These are phyloP conservation scores for Plasmodium adleri DNA, from an alignment of 169 alveolate genomes.

Conservation along the genomic window DNA sequence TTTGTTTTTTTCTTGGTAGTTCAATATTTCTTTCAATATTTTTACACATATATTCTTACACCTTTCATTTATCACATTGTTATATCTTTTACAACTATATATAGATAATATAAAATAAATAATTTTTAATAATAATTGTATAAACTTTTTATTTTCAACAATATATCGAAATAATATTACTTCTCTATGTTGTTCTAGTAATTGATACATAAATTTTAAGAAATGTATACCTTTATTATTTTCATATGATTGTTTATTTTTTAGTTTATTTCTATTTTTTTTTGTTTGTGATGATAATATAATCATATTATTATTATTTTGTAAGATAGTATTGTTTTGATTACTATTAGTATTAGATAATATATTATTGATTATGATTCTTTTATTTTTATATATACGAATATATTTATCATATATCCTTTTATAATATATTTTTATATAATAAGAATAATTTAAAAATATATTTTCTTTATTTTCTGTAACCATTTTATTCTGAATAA, in stretches of 20 bases:
- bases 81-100: background rate
- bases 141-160: background rate
- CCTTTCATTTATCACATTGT: slow-evolving; percentile 2
- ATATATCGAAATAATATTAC: background rate
- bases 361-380: background rate
- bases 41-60: background rate
- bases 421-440: slow-evolving; percentile 8
- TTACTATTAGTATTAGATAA: background rate
- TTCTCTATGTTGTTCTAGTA: background rate
- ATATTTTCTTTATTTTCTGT: background rate
- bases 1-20: background rate
- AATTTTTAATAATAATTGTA: slow-evolving; percentile 1
- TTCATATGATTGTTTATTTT: background rate
- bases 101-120: slow-evolving; percentile 26
- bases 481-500: background rate
- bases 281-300: background rate
- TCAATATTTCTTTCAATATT: background rate
- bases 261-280: slow-evolving; percentile 1
- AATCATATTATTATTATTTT: background rate
- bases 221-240: slow-evolving; percentile 28
- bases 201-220: slow-evolving; percentile 1
- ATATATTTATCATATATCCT: background rate
- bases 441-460: background rate
- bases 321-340: no score
- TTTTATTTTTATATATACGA: background rate